Evolutionary conservation across 306 rosid genomes (phyloP).

Genomic region (Bauhinia variegata): DNA sequence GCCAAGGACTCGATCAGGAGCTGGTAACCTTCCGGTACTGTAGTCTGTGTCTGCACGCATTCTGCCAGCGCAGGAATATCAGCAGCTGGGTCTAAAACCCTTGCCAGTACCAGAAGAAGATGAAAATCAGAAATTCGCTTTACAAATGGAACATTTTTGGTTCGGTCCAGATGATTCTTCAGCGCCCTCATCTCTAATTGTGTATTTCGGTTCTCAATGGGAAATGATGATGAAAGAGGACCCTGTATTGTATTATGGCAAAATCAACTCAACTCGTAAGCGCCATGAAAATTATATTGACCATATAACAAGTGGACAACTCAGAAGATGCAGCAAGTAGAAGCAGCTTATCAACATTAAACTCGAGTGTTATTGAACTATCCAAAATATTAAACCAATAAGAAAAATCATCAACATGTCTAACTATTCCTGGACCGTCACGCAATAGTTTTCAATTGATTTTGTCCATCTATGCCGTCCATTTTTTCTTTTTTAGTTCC

Average conservation of each 20-base stretch:
- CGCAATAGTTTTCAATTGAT: slow-evolving; percentile 8
- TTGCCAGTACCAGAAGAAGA: slow-evolving; percentile 72
- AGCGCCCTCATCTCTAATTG: slow-evolving; percentile 61
- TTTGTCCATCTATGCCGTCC: background rate
- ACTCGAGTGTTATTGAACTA: no score
- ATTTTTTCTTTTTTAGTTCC: background rate
- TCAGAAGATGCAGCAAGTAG: slow-evolving; percentile 3
- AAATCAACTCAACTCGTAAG: slow-evolving; percentile 16
- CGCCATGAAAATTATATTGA: slow-evolving; percentile 21
- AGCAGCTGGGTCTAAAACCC: slow-evolving; percentile 63
- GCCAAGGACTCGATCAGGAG: slow-evolving; percentile 93
- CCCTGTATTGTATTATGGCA: slow-evolving; percentile 72
- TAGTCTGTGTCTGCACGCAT: slow-evolving; percentile 74
- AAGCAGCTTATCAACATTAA: no score
- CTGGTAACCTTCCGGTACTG: slow-evolving; percentile 91
- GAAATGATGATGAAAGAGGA: slow-evolving; percentile 75
- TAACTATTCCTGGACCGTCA: background rate
- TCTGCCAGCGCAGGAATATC: slow-evolving; percentile 88
- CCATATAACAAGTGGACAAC: background rate
- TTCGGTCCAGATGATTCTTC: slow-evolving; percentile 79
- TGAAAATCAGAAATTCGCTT: slow-evolving; percentile 92
- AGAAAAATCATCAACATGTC: background rate
- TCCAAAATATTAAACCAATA: no score
- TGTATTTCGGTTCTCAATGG: slow-evolving; percentile 74
- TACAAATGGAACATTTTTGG: slow-evolving; percentile 72